Base-by-base conservation (phyloP, 768 basidiomycete species). In the Myochromella boudieri region DNA sequence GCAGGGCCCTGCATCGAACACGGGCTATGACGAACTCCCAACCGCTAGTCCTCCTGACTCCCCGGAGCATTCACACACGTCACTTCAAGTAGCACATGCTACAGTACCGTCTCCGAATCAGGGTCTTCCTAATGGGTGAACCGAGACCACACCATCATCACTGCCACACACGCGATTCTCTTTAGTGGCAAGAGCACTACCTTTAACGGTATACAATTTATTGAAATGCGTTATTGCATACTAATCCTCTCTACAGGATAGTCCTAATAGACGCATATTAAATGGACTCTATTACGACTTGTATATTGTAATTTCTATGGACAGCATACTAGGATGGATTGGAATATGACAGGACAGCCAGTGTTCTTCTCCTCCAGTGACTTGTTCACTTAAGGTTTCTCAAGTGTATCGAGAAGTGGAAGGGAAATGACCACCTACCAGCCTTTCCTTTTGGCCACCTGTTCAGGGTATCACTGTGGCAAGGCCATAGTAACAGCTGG, bases 1-100 rank as follows among this genome's bases (percentile, higher is more conserved):
- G 18, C 31, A 32, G 25, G n/a, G n/a, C n/a, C n/a, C n/a, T n/a
- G 22, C 46, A 6, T 17, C 24, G n/a, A 37, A 37, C 11, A 41
- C 44, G 25, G 44, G 52, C 18, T 60, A 57, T 25, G 37, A 34
- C 21, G 57, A 51, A 17, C 33, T 55, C 22, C 33, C 51, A 14
- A 39, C 37, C 21, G 7, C 45, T 3, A 58, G 49, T 36, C 53
- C 49, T 15, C 59, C 54, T 28, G 43, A 28, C 24, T 53, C 51
- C 24, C 51, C 53, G 7, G 44, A 26, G n/a, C 33, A 33, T 21
- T 42, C 29, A 18, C 24, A 18, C 27, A 6, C 21, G 6, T 45
- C 53, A 29, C 24, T 25, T 6, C 46, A 49, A 15, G 36, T 41
- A 14, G 24, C 47, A 10, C 22, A 11, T 32, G 10, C 46, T 27